phyloP scores from a whole-genome alignment of 140 eudicot species.

The Senecio squalidus region DNA sequence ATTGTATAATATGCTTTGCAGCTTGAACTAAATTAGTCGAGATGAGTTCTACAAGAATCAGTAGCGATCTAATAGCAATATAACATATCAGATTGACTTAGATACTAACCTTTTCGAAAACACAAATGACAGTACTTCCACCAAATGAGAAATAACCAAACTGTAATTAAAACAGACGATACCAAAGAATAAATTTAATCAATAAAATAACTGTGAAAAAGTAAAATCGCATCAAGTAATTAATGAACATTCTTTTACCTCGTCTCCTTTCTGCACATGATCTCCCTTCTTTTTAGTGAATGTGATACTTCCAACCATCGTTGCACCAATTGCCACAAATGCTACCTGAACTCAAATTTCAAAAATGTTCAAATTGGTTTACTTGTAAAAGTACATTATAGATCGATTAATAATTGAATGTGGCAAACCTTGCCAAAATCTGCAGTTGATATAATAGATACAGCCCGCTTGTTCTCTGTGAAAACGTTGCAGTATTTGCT shows the following conservation, averaged over 20 bases:
- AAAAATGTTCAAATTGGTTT: conserved; percentile 2
- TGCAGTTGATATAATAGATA: conserved; percentile 65
- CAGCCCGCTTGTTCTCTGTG: conserved; percentile 88
- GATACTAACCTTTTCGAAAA: conserved; percentile 77
- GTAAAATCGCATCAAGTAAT: neutral
- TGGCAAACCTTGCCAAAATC: conserved; percentile 83
- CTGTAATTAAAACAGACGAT: conserved; percentile 36
- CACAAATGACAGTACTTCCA: conserved; percentile 89
- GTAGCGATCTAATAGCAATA: too few species aligned
- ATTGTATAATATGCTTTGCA: too few species aligned
- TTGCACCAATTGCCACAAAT: conserved; percentile 96
- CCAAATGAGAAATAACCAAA: conserved; percentile 98
- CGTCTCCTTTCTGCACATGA: conserved; percentile 75
- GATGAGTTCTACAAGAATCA: too few species aligned
- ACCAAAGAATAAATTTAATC: neutral
- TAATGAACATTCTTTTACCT: conserved; percentile 40
- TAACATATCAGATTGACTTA: neutral
- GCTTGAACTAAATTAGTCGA: too few species aligned
- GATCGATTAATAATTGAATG: neutral
- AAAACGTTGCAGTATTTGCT: conserved; percentile 93
- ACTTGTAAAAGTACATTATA: neutral
- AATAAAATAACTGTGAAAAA: conserved; percentile 6
- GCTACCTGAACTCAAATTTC: conserved; percentile 61
- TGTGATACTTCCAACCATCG: conserved; percentile 95
- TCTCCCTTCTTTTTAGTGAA: conserved; percentile 69